phyloP scores from a whole-genome alignment of 371 early-diverging fungal genomes.

The Mucor circinelloides region DNA sequence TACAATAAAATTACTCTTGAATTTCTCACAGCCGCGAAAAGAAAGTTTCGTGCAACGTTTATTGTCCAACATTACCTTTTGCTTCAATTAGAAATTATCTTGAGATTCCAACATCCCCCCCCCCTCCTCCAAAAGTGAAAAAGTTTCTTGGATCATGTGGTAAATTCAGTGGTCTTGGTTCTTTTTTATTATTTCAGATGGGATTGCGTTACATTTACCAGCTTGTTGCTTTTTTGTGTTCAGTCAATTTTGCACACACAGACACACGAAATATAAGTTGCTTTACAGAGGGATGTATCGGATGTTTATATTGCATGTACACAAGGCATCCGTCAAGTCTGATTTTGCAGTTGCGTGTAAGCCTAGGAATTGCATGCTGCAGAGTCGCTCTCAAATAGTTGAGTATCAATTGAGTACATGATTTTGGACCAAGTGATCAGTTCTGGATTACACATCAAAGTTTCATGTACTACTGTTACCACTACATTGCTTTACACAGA shows the following conservation, averaged over 20 bases:
- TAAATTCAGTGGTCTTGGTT: background rate
- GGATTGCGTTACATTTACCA: background rate
- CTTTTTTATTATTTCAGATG: background rate
- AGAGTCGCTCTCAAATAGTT: background rate
- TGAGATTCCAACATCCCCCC: background rate
- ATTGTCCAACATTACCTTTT: background rate
- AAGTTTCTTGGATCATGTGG: background rate
- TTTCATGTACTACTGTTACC: background rate
- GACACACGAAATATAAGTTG: background rate
- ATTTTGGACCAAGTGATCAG: background rate
- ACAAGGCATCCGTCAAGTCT: background rate
- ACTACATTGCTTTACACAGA: background rate
- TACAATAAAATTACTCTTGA: background rate
- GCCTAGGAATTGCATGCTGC: background rate
- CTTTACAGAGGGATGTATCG: background rate
- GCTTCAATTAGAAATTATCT: background rate
- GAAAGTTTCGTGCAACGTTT: background rate
- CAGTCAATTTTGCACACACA: background rate
- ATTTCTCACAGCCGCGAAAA: background rate
- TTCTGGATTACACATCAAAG: background rate
- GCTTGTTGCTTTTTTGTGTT: background rate
- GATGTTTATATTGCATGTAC: background rate
- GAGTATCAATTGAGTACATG: background rate
- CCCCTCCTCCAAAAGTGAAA: background rate
- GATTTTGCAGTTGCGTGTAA: background rate